Conservation (phyloP, 192 early-diverging fungal species). For the Spinellus fusiger region DNA sequence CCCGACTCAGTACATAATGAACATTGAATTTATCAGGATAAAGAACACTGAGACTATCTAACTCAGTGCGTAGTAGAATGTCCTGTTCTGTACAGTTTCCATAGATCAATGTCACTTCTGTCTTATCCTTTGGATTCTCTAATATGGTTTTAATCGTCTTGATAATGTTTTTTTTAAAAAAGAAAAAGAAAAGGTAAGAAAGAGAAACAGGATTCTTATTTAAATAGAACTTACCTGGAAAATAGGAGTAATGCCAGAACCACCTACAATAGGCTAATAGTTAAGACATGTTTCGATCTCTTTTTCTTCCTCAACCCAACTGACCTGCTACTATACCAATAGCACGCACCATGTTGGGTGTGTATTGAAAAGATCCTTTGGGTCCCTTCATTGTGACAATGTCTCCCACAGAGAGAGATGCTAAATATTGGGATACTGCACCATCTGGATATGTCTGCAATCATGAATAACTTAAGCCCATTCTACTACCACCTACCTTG, state of each 20-base stretch:
- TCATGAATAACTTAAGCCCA: background rate
- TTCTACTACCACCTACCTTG: slow-evolving; percentile 40
- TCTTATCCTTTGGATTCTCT: slow-evolving; percentile 51
- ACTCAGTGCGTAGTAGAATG: slow-evolving; percentile 56
- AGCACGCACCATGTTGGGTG: slow-evolving; percentile 53
- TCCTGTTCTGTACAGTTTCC: slow-evolving; percentile 64
- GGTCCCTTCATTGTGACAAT: slow-evolving; percentile 67
- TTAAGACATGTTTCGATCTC: background rate
- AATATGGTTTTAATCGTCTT: slow-evolving; percentile 54
- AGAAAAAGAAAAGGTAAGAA: background rate
- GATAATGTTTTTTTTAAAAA: slow-evolving; percentile 40
- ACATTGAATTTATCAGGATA: slow-evolving; percentile 61
- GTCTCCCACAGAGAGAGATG: slow-evolving; percentile 58
- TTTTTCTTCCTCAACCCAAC: background rate
- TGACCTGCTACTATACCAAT: slow-evolving; percentile 62
- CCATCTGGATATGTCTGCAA: slow-evolving; percentile 47
- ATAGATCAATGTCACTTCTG: slow-evolving; percentile 65
- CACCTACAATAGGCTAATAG: slow-evolving; percentile 34
- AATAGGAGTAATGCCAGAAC: slow-evolving; percentile 72
- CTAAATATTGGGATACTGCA: slow-evolving; percentile 44
- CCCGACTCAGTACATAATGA: slow-evolving; percentile 59
- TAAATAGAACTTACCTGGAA: slow-evolving; percentile 9
- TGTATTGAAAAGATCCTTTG: slow-evolving; percentile 53
- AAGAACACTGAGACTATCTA: slow-evolving; percentile 47
- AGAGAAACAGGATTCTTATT: background rate